Evolutionary conservation across 805 yeast genomes (phyloP).

Genomic region (Wickerhamiella qilinensis): DNA sequence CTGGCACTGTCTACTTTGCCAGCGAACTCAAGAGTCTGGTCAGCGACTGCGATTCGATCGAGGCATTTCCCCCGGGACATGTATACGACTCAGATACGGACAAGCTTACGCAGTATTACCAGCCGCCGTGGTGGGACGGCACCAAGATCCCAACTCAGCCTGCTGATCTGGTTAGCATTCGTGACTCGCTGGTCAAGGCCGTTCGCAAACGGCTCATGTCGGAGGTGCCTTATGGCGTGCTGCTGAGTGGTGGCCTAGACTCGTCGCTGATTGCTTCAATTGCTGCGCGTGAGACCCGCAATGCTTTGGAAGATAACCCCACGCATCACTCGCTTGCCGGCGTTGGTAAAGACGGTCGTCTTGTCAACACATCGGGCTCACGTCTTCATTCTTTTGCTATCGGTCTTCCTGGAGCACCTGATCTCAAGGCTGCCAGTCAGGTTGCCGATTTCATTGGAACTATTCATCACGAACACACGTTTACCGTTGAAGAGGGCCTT

Average conservation of each 20-base stretch:
- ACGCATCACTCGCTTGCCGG: conserved; percentile 62
- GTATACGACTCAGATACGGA: conserved; percentile 86
- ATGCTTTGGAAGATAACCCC: conserved; percentile 56
- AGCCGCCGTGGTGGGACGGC: conserved; percentile 92
- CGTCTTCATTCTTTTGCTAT: conserved; percentile 90
- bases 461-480: conserved; percentile 93
- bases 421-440: conserved; percentile 85
- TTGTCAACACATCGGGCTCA: conserved; percentile 44
- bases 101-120: conserved; percentile 70
- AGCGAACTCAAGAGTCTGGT: conserved; percentile 86
- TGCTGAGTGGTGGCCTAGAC: conserved; percentile 94
- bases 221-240: conserved; percentile 97
- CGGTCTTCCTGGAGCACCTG: conserved; percentile 97
- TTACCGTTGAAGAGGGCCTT: conserved; percentile 91
- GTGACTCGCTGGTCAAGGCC: conserved; percentile 77
- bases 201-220: conserved; percentile 99
- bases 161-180: conserved; percentile 53
- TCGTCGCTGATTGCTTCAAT: conserved; percentile 92
- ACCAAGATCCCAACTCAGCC: conserved; percentile 55
- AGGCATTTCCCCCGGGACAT: conserved; percentile 98
- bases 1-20: conserved; percentile 75
- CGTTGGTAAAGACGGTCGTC: conserved; percentile 75
- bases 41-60: conserved; percentile 86
- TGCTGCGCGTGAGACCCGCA: conserved; percentile 89
- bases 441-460: conserved; percentile 95